phyloP scores from a whole-genome alignment of 2,329 filamentous ascomycete species.

The Ophiocordyceps camponoti-saundersi region DNA sequence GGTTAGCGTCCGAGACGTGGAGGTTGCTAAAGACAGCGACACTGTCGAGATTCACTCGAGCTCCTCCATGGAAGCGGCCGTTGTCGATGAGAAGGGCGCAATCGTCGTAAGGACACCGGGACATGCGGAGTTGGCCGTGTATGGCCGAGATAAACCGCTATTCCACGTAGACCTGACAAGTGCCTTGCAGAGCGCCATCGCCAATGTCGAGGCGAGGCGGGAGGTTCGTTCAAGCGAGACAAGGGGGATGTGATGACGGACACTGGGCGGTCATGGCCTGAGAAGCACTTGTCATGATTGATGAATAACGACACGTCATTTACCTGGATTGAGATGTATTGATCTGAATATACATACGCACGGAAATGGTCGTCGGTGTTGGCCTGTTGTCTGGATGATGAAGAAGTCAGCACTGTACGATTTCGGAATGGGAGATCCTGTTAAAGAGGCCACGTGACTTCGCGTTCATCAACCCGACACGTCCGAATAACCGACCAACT shows the following conservation, averaged over 20 bases:
- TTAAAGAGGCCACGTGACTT: slow-evolving; percentile 7
- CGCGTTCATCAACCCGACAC: slow-evolving; percentile 1
- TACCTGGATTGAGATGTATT: no score
- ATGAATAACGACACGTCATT: no score
- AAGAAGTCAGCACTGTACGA: no score
- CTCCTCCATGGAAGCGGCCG: neutral
- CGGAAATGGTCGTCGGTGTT: no score
- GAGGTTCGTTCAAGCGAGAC: slow-evolving; percentile 9
- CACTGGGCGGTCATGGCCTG: neutral
- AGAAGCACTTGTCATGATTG: neutral
- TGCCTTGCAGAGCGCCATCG: slow-evolving; percentile 73
- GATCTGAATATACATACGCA: no score
- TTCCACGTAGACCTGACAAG: slow-evolving; percentile 90
- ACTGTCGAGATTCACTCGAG: neutral
- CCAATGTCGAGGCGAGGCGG: slow-evolving; percentile 48
- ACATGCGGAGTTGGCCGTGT: slow-evolving; percentile 48
- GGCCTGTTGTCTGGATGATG: no score
- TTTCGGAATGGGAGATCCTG: neutral
- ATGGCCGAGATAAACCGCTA: slow-evolving; percentile 75
- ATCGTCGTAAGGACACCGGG: slow-evolving; percentile 9
- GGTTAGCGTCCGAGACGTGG: slow-evolving; percentile 23
- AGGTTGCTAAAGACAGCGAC: slow-evolving; percentile 10
- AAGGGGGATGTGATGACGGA: neutral
- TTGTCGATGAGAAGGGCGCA: slow-evolving; percentile 21
- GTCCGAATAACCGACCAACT: neutral